A percentile compares a stretch with the other conserved stretches of the same genome.
Evolutionary conservation across 257 asterid species (phyloP).

Genomic region (Fraxinus anomala): DNA sequence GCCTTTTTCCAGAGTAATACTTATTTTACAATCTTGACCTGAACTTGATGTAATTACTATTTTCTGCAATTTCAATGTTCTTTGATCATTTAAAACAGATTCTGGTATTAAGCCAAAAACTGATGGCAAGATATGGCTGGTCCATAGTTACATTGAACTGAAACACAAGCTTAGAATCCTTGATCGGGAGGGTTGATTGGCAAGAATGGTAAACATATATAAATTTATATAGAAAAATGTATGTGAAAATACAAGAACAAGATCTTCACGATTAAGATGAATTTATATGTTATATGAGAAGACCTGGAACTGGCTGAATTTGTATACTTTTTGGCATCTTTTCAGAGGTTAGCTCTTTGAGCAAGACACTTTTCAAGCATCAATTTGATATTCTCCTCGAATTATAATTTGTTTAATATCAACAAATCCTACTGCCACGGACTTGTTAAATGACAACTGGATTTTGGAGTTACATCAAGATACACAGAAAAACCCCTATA

Average conservation of each 20-base stretch:
- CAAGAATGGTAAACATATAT: neutral
- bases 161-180: neutral
- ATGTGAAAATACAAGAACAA: neutral
- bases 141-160: neutral
- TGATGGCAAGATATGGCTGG: neutral
- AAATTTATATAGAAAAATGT: neutral
- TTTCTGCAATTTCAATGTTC: neutral
- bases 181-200: neutral
- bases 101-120: neutral
- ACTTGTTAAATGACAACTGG: neutral
- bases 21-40: neutral
- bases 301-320: neutral
- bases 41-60: neutral
- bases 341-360: neutral
- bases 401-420: neutral
- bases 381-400: neutral
- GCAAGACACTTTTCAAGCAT: neutral
- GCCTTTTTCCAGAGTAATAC: neutral
- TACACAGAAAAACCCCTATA: neutral
- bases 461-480: constrained; percentile 5
- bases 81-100: neutral
- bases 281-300: neutral
- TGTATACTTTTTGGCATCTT: neutral
- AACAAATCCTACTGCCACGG: neutral
- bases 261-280: neutral